Evolutionary conservation across 805 yeast species (phyloP).

Genomic region (Barnettozyma wickerhamii): DNA sequence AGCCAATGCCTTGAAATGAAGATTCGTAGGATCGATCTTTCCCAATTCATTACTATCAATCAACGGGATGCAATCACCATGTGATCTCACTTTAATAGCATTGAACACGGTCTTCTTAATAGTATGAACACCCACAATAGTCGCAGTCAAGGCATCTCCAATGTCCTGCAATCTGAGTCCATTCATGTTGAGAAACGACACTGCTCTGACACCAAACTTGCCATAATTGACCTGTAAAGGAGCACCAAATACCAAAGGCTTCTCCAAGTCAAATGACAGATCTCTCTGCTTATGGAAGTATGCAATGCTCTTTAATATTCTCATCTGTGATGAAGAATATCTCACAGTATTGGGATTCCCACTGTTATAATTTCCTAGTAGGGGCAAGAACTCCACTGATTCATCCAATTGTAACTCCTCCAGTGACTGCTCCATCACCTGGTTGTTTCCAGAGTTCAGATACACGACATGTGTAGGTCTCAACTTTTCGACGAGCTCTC

Average conservation of each 20-base stretch:
- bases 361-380: slow-evolving; percentile 29
- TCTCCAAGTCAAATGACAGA: slow-evolving; percentile 33
- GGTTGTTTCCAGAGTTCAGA: slow-evolving; percentile 37
- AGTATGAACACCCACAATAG: slow-evolving; percentile 30
- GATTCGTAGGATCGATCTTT: slow-evolving; percentile 5
- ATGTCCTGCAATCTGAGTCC: slow-evolving; percentile 32
- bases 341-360: slow-evolving; percentile 19
- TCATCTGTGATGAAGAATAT: slow-evolving; percentile 47
- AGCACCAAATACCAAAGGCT: slow-evolving; percentile 34
- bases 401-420: slow-evolving; percentile 27
- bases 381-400: slow-evolving; percentile 28
- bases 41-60: slow-evolving; percentile 9
- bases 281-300: slow-evolving; percentile 44
- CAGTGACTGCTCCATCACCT: slow-evolving; percentile 8
- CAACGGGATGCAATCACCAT: slow-evolving; percentile 22
- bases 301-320: slow-evolving; percentile 46
- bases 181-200: slow-evolving; percentile 31
- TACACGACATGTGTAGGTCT: slow-evolving; percentile 56
- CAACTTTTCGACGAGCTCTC: slow-evolving; percentile 33
- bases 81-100: slow-evolving; percentile 13
- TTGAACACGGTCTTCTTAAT: slow-evolving; percentile 13
- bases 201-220: slow-evolving; percentile 32
- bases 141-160: slow-evolving; percentile 31
- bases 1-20: slow-evolving; percentile 46
- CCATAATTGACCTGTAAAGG: slow-evolving; percentile 41